Evolutionary conservation across 2,329 filamentous ascomycete genomes (phyloP), one percentile per base, ranked within the genome.

Genomic region (Mariannaea elegans): DNA sequence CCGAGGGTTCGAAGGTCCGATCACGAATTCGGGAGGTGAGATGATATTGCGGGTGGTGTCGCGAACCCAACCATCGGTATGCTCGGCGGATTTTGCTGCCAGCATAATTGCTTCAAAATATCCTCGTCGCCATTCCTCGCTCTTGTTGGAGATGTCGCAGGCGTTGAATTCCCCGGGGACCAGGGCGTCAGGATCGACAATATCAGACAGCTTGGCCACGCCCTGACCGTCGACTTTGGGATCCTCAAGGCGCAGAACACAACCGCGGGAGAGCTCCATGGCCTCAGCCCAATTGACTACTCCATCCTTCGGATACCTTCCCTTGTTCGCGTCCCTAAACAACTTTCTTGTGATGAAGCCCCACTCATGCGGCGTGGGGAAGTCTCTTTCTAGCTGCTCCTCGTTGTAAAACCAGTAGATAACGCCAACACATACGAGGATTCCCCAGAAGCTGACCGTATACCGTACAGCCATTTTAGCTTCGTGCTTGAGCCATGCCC

Each of bases 311-410:
- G 84, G 79, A 10, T 85, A 82, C 13, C 83, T 81, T 41, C 87
- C 81, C 49, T 84, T 82, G 54, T 84, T 84, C 4, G 90, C 90
- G 49, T 85, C 84, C 38, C 92, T 85, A 62, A 91, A 82, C 36
- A 83, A 81, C 76, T 90, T 86, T 21, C 93, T 83, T 44, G 90
- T 92, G 64, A 87, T 77, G 75, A 88, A 90, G 0, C 80, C 80
- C 93, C 94, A 97, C 73, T 97, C 94, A 23, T 86, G 84, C 1
- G 94, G 94, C 1, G 92, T 94, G 0, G 93, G 93, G 73, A 89
- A 92, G 51, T 85, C 81, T 46, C 89, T 84, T 77, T 97, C 93
- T 42, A 92, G 81, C 61, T 83, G 80, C 75, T 97, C 92, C 70
- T 94, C 89, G 71, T 90, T 83, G 32, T 93, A 73, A 14, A 89